These are phyloP conservation scores for Rhodosporidiobolus sp. DNA, from an alignment of 768 basidiomycete genomes.

Conservation along the genomic window DNA sequence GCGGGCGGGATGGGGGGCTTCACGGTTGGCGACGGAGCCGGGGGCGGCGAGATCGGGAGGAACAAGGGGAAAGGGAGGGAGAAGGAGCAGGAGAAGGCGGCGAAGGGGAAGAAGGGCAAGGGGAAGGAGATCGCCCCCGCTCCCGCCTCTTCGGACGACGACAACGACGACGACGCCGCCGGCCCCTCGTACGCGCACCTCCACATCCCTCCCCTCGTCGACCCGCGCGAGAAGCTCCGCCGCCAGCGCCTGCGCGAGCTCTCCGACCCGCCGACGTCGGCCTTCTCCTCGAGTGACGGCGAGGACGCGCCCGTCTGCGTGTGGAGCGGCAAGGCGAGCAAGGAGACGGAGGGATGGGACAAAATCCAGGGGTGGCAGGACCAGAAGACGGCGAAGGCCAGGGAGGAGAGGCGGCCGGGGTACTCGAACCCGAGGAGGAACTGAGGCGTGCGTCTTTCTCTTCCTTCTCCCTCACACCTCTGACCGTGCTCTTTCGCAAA, in stretches of 20 bases:
- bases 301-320: not conserved
- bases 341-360: not conserved
- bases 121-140: not conserved
- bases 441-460: not conserved
- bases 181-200: not conserved
- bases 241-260: slow-evolving; percentile 5
- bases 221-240: slow-evolving; percentile 10
- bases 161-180: not conserved
- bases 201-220: slow-evolving; percentile 10
- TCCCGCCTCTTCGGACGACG: not conserved
- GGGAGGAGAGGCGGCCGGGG: slow-evolving; percentile 20
- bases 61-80: not conserved
- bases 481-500: too few relatives aligned
- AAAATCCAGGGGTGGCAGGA: slow-evolving; percentile 8
- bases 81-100: not conserved
- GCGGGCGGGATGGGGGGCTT: not conserved
- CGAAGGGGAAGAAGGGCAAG: not conserved
- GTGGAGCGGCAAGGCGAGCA: not conserved
- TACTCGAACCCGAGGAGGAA: slow-evolving; percentile 33
- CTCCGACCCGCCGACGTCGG: slow-evolving; percentile 22
- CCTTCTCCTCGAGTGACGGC: slow-evolving; percentile 19
- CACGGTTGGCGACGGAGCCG: not conserved
- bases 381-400: slow-evolving; percentile 1
- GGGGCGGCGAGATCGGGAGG: not conserved
- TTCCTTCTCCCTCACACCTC: too few relatives aligned